Evolutionary conservation across 140 eudicot species (phyloP), one percentile per base, ranked within the genome.

Genomic region (Stevia rebaudiana): DNA sequence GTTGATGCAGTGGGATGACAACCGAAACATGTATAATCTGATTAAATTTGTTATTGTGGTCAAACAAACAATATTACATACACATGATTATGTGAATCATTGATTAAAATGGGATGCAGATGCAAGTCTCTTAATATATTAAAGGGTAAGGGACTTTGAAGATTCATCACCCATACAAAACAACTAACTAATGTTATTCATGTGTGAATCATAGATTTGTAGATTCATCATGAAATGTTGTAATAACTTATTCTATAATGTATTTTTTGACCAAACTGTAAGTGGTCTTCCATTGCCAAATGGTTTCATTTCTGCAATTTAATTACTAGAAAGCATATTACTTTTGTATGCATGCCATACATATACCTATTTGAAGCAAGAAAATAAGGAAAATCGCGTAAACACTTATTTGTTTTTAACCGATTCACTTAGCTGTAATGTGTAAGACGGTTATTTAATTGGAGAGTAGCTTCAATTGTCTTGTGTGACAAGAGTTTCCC

Each of bases 1-100:
- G 70, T 64, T 48, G 57, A 64, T 64, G 57, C 59, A 10, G 70
- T 64, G 21, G 70, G 59, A 64, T 64, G 58, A 64, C 58, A 47
- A 17, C 33, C 11, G 49, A 37, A 59, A 33, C 33, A 61, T 47
- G 25, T 46, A 31, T 44, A 15, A 28, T 64, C 31, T 47, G 70
- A 46, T 46, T 63, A 55, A 55, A 55, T 8, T 28, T 31, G 42
- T 30, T 55, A 16, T 67, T 39, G 15, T 54, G 55, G 31, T 68
- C 30, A 66, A 52, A 30, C 48, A 67, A 67, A 17, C 33, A 41
- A 11, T 56, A 69, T 11, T 8, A 33, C 11, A 48, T 39, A 52
- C 37, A 57, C 48, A 42, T 69, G 58, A 58, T 51, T 17, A 33
- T 47, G 52, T 37, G 33, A 35, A 49, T 53, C 63, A 67, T 67